These are phyloP conservation scores for Paramecium sexaurelia DNA, from an alignment of 73 alveolate genomes.

Conservation along the genomic window DNA sequence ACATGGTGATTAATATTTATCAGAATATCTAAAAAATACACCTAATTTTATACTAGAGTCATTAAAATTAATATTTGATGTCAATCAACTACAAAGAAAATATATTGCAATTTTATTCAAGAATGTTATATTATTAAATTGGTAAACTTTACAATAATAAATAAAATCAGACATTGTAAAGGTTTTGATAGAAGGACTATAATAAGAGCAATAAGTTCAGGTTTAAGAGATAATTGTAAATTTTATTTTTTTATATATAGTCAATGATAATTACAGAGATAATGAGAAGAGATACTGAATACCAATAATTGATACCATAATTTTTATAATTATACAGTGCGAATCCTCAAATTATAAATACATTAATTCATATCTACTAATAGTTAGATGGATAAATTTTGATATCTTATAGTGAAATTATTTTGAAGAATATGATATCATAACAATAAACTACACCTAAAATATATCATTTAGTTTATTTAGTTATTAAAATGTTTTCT, in stretches of 20 bases:
- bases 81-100: not conserved
- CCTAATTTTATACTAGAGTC: conserved; percentile 3
- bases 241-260: not conserved
- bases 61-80: not conserved
- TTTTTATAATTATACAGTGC: not conserved
- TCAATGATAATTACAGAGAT: not conserved
- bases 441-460: not conserved
- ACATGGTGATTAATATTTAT: not conserved
- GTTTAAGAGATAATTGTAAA: not conserved
- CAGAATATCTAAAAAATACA: not conserved
- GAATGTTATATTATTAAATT: not conserved
- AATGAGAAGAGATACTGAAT: not conserved
- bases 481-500: not conserved
- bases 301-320: not conserved
- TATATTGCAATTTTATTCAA: not conserved
- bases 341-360: not conserved
- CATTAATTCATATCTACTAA: not conserved
- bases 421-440: not conserved
- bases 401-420: not conserved
- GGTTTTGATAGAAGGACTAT: not conserved
- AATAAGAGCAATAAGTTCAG: not conserved
- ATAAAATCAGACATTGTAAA: not conserved
- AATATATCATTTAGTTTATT: not conserved
- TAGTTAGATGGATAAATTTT: not conserved
- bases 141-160: not conserved